phyloP scores from a whole-genome alignment of 2,329 filamentous ascomycete species.

The Thelonectria discophora region DNA sequence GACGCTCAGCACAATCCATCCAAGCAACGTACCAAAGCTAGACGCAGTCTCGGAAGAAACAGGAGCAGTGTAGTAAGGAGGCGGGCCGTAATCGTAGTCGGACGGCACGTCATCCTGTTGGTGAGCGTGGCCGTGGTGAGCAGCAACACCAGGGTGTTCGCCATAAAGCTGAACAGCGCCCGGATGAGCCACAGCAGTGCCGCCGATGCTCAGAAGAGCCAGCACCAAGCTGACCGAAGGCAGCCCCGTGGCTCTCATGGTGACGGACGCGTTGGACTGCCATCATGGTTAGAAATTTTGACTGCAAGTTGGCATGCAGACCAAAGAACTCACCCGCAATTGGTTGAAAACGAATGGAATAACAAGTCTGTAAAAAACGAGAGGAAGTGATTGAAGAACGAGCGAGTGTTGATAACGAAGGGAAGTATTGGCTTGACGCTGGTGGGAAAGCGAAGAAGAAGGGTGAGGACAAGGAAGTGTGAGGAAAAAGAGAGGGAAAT shows the following conservation, averaged over 20 bases:
- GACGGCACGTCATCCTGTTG: constrained; percentile 19
- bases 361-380: neutral
- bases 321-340: neutral
- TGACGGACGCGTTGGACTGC: constrained; percentile 24
- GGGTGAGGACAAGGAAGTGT: constrained; percentile 3
- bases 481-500: constrained; percentile 2
- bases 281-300: no score
- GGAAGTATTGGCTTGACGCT: neutral
- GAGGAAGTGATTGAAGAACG: neutral
- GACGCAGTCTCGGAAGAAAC: constrained; percentile 10
- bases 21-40: constrained; percentile 22
- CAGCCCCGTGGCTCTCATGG: constrained; percentile 49
- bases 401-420: constrained; percentile 10
- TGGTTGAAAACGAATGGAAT: neutral
- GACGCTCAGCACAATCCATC: rapidly evolving
- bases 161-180: constrained; percentile 4
- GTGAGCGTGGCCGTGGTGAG: constrained; percentile 20
- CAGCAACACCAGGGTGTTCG: constrained; percentile 20
- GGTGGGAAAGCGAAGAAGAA: neutral
- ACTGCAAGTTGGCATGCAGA: no score
- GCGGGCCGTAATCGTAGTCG: constrained; percentile 36
- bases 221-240: constrained; percentile 44
- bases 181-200: constrained; percentile 21
- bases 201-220: constrained; percentile 34
- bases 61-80: constrained; percentile 35